Evolutionary conservation across 177 flowering plant genomes (phyloP).

Genomic region (Tripterygium wilfordii): DNA sequence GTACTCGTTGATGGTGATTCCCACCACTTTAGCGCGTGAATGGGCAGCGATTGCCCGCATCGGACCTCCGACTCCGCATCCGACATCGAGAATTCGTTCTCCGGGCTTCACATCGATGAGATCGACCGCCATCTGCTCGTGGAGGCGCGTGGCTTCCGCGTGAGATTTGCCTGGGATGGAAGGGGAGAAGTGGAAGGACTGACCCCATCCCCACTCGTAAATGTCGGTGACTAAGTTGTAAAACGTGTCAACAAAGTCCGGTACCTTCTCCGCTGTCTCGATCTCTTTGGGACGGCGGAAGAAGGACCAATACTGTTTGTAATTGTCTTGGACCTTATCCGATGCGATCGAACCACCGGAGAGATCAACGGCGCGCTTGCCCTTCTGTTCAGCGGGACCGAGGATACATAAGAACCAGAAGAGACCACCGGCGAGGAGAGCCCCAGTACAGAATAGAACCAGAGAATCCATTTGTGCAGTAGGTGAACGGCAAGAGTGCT

Average conservation of each 20-base stretch:
- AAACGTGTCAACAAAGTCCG: slow-evolving; percentile 86
- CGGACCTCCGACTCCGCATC: slow-evolving; percentile 95
- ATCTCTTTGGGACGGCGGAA: slow-evolving; percentile 86
- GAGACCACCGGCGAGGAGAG: slow-evolving; percentile 48
- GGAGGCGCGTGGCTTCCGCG: slow-evolving; percentile 72
- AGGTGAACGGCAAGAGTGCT: no score
- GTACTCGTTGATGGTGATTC: slow-evolving; percentile 93
- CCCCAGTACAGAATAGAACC: slow-evolving; percentile 40
- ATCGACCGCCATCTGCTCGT: slow-evolving; percentile 84
- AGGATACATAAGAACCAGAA: slow-evolving; percentile 88
- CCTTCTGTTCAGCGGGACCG: slow-evolving; percentile 83
- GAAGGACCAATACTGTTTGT: slow-evolving; percentile 89
- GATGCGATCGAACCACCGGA: slow-evolving; percentile 83
- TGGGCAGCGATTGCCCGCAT: slow-evolving; percentile 90
- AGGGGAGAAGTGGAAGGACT: slow-evolving; percentile 88
- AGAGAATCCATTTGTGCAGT: slow-evolving; percentile 62
- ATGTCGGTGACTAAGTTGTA: slow-evolving; percentile 94
- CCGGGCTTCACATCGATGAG: slow-evolving; percentile 57
- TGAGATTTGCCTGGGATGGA: slow-evolving; percentile 69
- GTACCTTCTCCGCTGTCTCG: slow-evolving; percentile 72
- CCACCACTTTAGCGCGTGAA: slow-evolving; percentile 62
- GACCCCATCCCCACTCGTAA: slow-evolving; percentile 99
- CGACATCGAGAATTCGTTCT: slow-evolving; percentile 59
- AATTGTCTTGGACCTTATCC: slow-evolving; percentile 73
- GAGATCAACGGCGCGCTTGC: slow-evolving; percentile 70